Evolutionary conservation across 2,329 filamentous ascomycete species (phyloP), one percentile per base, ranked within the genome.

Genomic region (Nothopassalora personata): DNA sequence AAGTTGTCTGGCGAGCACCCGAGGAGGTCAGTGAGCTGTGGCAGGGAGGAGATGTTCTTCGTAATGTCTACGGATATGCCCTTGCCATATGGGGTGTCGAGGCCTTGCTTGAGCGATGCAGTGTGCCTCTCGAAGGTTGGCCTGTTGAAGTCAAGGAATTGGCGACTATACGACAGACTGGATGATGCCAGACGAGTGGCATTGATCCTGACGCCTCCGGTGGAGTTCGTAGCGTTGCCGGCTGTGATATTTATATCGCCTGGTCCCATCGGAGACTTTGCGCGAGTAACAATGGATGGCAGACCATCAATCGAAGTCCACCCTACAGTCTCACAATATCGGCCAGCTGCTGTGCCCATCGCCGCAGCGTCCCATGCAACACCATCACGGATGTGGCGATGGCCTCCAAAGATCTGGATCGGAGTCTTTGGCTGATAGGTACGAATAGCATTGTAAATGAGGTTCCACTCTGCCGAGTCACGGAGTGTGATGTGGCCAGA

Each of bases 101-200:
- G 54, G 36, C 54, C 59, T 48, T 63, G 63, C 9, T 58, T 53
- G 5, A 64, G 53, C 6, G 60, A 64, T 4, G 75, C 71, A 3
- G 84, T 80, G 68, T 88, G 86, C 67, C 84, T 87, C 59, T 81
- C 78, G 65, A 88, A 87, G 0, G 84, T 86, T n/a, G 79, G 74
- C 5, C 84, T 80, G 70, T 88, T 88, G 81, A 84, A 88, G 72
- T 89, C 86, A 9, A 89, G 77, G 67, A 87, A 88, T 27, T 85
- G 79, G 7, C 86, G 81, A 3, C 81, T 80, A 67, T 82, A 86
- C 8, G 55, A 59, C 11, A 71, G 52, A 11, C 59, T 46, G 2
- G 66, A 67, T 1, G 62, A 59, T 75, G 46, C 74, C 15, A 60
- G 31, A 50, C 60, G 52, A 19, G 55, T 58, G 67, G 63, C 10